Evolutionary conservation across 495 filamentous ascomycete genomes (phyloP).

Genomic region (Gamarada debralockiae): DNA sequence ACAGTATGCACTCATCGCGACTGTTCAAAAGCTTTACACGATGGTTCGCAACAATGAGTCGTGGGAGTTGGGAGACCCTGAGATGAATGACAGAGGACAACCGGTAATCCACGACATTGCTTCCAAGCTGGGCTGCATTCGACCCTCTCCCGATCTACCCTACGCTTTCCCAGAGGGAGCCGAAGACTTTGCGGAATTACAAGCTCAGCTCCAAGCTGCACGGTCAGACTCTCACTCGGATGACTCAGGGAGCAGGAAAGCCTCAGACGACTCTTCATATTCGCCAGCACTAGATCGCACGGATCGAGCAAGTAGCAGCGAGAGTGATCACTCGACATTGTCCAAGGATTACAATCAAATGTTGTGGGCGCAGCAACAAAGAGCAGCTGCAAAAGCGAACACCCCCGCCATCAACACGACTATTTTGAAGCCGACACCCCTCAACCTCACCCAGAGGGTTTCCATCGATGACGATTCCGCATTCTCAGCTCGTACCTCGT

Average conservation of each 20-base stretch:
- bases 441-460: conserved; percentile 1
- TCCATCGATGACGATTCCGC: conserved; percentile 1
- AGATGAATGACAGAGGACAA: conserved; percentile 51
- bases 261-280: conserved; percentile 19
- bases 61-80: conserved; percentile 53
- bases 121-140: conserved; percentile 52
- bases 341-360: conserved; percentile 42
- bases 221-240: conserved; percentile 32
- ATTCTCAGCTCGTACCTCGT: conserved; percentile 9
- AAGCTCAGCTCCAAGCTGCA: conserved; percentile 32
- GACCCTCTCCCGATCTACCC: conserved; percentile 52
- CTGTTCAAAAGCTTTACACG: conserved; percentile 53
- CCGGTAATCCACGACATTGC: conserved; percentile 55
- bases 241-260: conserved; percentile 22
- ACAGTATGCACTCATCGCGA: conserved; percentile 51
- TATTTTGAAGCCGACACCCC: neutral
- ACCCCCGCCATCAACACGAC: neutral
- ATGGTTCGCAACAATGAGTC: conserved; percentile 51
- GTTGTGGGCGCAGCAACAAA: conserved; percentile 11
- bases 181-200: conserved; percentile 41
- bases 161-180: conserved; percentile 51
- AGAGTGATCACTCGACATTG: conserved; percentile 47
- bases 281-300: conserved; percentile 28
- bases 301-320: conserved; percentile 47
- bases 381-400: neutral